A percentile compares a stretch with the other conserved stretches of the same genome.
Evolutionary conservation across 306 rosid species (phyloP).

Genomic region (Lablab purpureus): DNA sequence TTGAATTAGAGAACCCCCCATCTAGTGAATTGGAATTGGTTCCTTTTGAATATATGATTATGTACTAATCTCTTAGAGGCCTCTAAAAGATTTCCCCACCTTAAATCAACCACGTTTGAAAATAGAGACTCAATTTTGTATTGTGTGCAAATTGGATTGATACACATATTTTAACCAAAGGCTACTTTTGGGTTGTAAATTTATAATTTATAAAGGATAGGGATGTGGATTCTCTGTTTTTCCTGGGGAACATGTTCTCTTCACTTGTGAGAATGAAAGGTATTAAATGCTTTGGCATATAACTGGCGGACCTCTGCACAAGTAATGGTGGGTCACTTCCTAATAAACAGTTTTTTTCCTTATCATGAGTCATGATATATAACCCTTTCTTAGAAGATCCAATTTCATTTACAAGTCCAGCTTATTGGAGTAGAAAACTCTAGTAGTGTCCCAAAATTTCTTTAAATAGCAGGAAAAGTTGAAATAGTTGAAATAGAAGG

Average conservation of each 20-base stretch:
- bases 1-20: conserved; percentile 6
- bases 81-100: conserved; percentile 5
- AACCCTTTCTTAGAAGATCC: neutral
- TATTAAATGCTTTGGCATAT: neutral
- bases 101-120: conserved; percentile 11
- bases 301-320: conserved; percentile 18
- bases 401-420: conserved; percentile 30
- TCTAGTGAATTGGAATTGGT: conserved; percentile 36
- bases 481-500: conserved; percentile 12
- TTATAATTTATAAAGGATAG: conserved; percentile 7
- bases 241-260: neutral
- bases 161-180: conserved; percentile 5
- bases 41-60: neutral
- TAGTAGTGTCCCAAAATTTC: conserved; percentile 2
- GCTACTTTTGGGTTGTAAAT: conserved; percentile 34
- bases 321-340: neutral
- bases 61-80: conserved; percentile 7
- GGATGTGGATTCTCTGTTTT: conserved; percentile 25
- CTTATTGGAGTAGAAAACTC: conserved; percentile 15
- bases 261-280: conserved; percentile 19
- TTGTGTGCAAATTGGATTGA: conserved; percentile 30
- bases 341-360: conserved; percentile 30
- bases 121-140: neutral
- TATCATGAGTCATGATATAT: neutral
- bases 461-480: conserved; percentile 8